phyloP scores from a whole-genome alignment of 1,284 basidiomycete species.

The Takashimella tepidaria region DNA sequence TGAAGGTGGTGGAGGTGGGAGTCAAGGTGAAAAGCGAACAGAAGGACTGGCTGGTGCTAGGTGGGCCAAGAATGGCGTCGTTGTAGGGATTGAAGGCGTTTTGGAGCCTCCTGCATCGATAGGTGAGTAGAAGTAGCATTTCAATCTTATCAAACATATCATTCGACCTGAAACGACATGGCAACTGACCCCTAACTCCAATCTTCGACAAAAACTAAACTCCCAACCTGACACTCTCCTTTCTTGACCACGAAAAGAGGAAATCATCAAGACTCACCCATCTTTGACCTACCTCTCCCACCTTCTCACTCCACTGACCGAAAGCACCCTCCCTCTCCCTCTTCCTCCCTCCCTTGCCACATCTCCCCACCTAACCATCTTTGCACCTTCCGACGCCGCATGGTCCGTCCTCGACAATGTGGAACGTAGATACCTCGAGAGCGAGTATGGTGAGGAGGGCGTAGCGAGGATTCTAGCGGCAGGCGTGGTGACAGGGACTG shows the following conservation, averaged over 20 bases:
- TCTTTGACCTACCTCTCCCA: constrained; percentile 62
- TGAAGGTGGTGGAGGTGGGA: constrained; percentile 6
- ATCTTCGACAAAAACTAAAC: too few species aligned
- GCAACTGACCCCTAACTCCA: too few species aligned
- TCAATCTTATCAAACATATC: too few species aligned
- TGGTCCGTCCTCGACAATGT: constrained; percentile 61
- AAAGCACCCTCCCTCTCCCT: constrained; percentile 63
- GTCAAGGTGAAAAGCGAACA: constrained; percentile 22
- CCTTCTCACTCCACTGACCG: constrained; percentile 49
- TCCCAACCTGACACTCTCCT: too few species aligned
- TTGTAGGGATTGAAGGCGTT: constrained; percentile 71
- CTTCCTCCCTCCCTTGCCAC: constrained; percentile 50
- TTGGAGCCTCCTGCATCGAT: constrained; percentile 71
- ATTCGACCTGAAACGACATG: too few species aligned
- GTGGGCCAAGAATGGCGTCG: constrained; percentile 66
- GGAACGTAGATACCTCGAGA: constrained; percentile 78
- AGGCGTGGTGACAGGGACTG: constrained; percentile 58
- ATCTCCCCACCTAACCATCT: constrained; percentile 73
- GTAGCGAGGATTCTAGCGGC: constrained; percentile 69
- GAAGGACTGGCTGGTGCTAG: constrained; percentile 43
- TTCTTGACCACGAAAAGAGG: too few species aligned
- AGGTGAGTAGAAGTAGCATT: too few species aligned
- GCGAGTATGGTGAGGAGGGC: constrained; percentile 74
- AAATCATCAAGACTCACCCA: constrained; percentile 56
- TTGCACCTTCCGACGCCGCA: constrained; percentile 79